phyloP scores from a whole-genome alignment of 2,329 filamentous ascomycete species.

The Monosporascus sp. region DNA sequence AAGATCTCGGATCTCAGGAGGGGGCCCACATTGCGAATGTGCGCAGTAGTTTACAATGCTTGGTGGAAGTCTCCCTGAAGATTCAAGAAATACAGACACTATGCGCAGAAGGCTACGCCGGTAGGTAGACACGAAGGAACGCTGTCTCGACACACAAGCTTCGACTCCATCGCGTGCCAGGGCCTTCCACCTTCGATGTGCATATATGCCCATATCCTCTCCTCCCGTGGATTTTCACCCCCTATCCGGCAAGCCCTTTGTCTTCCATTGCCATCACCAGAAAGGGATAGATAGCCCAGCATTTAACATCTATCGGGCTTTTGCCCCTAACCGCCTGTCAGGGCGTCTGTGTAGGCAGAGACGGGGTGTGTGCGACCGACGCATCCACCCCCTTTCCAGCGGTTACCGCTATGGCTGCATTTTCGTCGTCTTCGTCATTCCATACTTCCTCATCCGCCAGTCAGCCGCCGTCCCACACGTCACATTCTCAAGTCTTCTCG shows the following conservation, averaged over 20 bases:
- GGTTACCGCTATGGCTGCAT: constrained; percentile 4
- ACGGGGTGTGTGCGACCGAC: neutral
- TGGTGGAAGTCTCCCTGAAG: neutral
- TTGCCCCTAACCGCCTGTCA: neutral
- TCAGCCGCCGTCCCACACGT: constrained; percentile 19
- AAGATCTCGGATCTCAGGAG: neutral
- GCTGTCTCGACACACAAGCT: neutral
- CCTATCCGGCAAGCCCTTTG: too few relatives aligned
- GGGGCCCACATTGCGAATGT: neutral
- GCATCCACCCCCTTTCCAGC: neutral
- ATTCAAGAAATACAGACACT: neutral
- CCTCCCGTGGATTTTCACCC: neutral
- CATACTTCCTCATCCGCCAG: constrained; percentile 39
- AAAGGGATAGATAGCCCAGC: neutral
- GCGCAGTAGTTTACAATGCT: neutral
- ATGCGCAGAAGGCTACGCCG: neutral
- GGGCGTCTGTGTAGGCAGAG: neutral
- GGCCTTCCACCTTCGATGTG: neutral
- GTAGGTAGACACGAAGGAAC: neutral
- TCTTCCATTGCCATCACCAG: too few relatives aligned
- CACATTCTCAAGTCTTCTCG: constrained; percentile 33
- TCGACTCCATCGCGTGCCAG: neutral
- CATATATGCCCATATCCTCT: neutral
- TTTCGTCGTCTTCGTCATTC: constrained; percentile 33
- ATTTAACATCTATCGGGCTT: neutral